Evolutionary conservation across 257 asterid species (phyloP), one percentile per base, ranked within the genome.

Genomic region (Scutellaria minor): DNA sequence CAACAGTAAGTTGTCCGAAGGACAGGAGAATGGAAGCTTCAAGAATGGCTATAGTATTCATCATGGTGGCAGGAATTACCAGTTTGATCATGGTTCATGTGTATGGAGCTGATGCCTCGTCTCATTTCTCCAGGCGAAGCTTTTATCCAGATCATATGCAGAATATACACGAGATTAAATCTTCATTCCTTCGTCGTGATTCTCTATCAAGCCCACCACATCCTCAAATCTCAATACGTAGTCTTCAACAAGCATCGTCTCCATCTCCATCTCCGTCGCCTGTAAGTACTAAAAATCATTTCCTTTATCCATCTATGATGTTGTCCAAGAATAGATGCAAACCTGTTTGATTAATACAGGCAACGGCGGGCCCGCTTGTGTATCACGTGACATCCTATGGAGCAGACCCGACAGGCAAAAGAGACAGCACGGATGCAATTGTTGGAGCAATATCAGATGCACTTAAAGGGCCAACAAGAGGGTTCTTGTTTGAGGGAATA

Each of bases 381-480:
- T 94, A 88, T 52, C 92, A 81, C 20, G 92, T 88, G 58, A 85
- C 92, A 9, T 75, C 90, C 11, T 93, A 90, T 44, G 97, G 97
- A 7, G 98, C 96, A 7, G 98, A 93, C 84, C 97, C 98, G 46
- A 85, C 89, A 3, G 96, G 96, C 9, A 77, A 77, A 74, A 8
- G 24, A 0, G 96, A 93, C 66, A 93, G 97, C 58, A 93, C 96
- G 4, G 83, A 86, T 9, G 92, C 97, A 5, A 74, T 94, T 70
- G 74, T 82, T 2, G 63, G 72, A 18, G 99, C 97, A 2, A 64
- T 94, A 24, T 55, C 89, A 0, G 98, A 87, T 24, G 99, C 98
- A 9, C 82, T 88, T 9, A 56, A 75, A 2, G 93, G 87, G 1
- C 89, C 95, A 2, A 78, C 79, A 1, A 77, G 79, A 52, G 97